Evolutionary conservation across 805 yeast genomes (phyloP), one percentile per base, ranked within the genome.

Genomic region (Metschnikowia henanensis): DNA sequence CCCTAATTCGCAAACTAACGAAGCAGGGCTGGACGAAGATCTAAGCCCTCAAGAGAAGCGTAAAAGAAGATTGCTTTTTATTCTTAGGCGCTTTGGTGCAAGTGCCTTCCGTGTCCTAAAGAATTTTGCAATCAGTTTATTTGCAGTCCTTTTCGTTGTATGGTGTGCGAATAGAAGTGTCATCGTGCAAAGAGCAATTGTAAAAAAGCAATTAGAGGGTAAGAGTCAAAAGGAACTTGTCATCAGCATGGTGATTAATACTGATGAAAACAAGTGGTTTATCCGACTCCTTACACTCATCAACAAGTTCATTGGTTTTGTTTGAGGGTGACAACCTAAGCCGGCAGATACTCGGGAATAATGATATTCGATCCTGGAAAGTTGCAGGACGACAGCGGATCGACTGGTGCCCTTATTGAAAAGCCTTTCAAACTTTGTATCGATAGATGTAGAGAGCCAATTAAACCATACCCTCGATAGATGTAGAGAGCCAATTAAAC

Each of bases 211-310:
- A 17, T 42, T 50, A 8, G 48, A 41, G 13, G 45, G 49, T 12
- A 60, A 53, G 43, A 51, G 52, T 33, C 57, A 53, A 45, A 67
- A 66, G 45, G 75, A 71, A 52, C 64, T 70, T 49, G 59, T 71
- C 18, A 66, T 71, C 43, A 70, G 68, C 49, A 68, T 71, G 74
- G 58, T 68, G 20, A 57, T 71, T 43, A 69, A 68, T 49, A 65
- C 73, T 13, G 63, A 65, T 44, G 72, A 70, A 46, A 69, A 71
- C 50, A 70, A 66, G 52, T 71, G 75, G 76, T 70, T 71, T 37
- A 60, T 71, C 23, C 59, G 74, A 39, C 50, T 71, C 49, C 60
- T 70, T 30, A 52, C 45, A 13, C 46, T 71, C 36, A 46, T 71
- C 29, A 70, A 70, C 54, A 61, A 68, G 35, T 66, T 68, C 56